Evolutionary conservation across 2,329 filamentous ascomycete genomes (phyloP), one percentile per base, ranked within the genome.

Genomic region (Cadophora gregata): DNA sequence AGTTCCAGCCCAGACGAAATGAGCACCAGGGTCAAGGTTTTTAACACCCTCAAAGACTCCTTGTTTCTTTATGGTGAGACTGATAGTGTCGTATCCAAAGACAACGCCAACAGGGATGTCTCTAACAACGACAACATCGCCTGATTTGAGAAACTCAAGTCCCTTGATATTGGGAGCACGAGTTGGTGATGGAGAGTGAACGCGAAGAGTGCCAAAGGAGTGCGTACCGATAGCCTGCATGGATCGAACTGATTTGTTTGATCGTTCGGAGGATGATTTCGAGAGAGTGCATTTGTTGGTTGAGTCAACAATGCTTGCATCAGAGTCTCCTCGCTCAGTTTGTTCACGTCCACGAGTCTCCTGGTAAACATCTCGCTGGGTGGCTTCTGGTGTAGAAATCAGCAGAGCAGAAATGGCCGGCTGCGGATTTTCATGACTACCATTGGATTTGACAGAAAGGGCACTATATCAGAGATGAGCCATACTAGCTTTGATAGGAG

Each of bases 1-100:
- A 25, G 85, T 80, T 1, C 86, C 80, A 31, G 84, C 81, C 86
- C 86, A 90, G 65, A 89, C 79, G 66, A 90, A 84, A 73, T 90
- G 88, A 16, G 83, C 75, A 0, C 88, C 88, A 0, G 79, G 73
- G 0, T 86, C 85, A 29, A 90, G 79, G 63, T 86, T 80, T 25
- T 81, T 82, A 65, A 90, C 79, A 24, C 87, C 87, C 8, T 78
- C 77, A 70, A 88, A 85, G 25, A 81, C 68, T 2, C 81, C 78
- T 1, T 82, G 82, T 55, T 83, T 75, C 7, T 81, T 77, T 21
- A 89, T 77, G 1, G 81, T 84, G 65, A 85, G 84, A 45, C 79
- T 76, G 1, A 80, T 75, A 12, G 66, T 73, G 47, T 78, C 76
- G 67, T 73, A 77, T 1, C 75, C 76, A 59, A 78, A 63, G 19